These are phyloP conservation scores for Cicer pinnatifidum DNA, from an alignment of 306 rosid genomes.

Conservation along the genomic window DNA sequence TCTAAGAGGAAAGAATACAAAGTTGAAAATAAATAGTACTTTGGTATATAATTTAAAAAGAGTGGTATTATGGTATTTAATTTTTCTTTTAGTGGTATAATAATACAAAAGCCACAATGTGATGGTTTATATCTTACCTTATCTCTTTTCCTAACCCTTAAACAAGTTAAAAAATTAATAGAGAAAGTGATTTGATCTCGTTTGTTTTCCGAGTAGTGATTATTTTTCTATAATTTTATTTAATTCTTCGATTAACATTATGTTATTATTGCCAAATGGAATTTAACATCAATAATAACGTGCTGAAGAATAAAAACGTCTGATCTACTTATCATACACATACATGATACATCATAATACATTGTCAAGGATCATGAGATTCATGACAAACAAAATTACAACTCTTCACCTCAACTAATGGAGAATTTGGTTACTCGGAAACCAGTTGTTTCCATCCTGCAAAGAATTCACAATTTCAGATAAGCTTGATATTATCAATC, in stretches of 20 bases:
- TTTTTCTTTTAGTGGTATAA: no score
- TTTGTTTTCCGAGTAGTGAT: neutral
- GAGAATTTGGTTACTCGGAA: slow-evolving; percentile 29
- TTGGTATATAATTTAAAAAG: no score
- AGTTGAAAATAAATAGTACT: no score
- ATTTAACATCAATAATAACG: neutral
- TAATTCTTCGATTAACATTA: slow-evolving; percentile 7
- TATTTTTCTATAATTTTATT: neutral
- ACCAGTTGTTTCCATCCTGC: slow-evolving; percentile 45
- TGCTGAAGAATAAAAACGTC: neutral
- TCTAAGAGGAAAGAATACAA: no score
- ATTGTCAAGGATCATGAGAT: slow-evolving; percentile 23
- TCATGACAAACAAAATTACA: slow-evolving; percentile 24
- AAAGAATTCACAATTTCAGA: slow-evolving; percentile 41
- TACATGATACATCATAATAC: slow-evolving; percentile 39
- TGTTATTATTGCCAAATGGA: neutral
- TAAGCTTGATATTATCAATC: slow-evolving; percentile 8
- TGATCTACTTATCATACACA: slow-evolving; percentile 25
- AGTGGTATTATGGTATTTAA: no score
- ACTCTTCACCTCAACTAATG: slow-evolving; percentile 43
- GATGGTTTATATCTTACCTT: no score
- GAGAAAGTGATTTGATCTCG: neutral
- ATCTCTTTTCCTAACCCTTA: no score
- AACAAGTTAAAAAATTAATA: neutral
- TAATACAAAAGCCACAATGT: no score